These are phyloP conservation scores for Colletotrichum zoysiae DNA, from an alignment of 2,329 filamentous ascomycete genomes.

Conservation along the genomic window DNA sequence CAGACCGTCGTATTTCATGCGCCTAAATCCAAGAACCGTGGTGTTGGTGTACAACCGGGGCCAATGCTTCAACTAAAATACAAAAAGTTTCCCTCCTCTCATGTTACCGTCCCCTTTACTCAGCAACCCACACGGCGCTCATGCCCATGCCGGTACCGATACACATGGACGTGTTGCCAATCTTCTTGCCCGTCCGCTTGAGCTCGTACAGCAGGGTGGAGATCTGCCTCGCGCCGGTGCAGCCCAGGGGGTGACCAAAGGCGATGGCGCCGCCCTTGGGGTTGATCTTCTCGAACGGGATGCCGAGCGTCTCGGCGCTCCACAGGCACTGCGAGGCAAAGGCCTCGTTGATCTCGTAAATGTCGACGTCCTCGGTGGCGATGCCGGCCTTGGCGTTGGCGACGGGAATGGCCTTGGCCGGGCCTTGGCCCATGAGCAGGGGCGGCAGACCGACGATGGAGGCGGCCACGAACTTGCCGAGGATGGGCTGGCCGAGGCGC, in stretches of 20 bases:
- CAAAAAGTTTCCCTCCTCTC: conserved; percentile 9
- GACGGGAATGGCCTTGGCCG: conserved; percentile 95
- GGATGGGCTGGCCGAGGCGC: conserved; percentile 85
- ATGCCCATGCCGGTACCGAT: conserved; percentile 98
- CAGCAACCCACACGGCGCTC: conserved; percentile 95
- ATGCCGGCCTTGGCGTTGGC: conserved; percentile 90
- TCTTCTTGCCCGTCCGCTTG: conserved; percentile 83
- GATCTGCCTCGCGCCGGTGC: conserved; percentile 93
- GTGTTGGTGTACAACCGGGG: conserved; percentile 33
- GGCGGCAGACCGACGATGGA: conserved; percentile 91
- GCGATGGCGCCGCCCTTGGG: conserved; percentile 97
- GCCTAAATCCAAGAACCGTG: conserved; percentile 31
- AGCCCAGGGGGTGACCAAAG: conserved; percentile 94
- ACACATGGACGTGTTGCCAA: conserved; percentile 97
- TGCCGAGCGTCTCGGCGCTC: conserved; percentile 88
- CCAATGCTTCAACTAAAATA: conserved; percentile 36
- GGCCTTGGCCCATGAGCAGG: conserved; percentile 94
- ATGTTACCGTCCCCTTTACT: conserved; percentile 64
- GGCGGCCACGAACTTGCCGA: conserved; percentile 92
- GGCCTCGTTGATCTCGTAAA: conserved; percentile 99
- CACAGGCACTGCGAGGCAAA: conserved; percentile 96
- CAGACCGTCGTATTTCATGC: conserved; percentile 29
- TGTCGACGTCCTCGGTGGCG: conserved; percentile 90
- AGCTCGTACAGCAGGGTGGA: conserved; percentile 93
- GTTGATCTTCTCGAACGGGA: conserved; percentile 91